Conservation (phyloP, 1,139 yeast genomes). For the Blastobotrys elegans region DNA sequence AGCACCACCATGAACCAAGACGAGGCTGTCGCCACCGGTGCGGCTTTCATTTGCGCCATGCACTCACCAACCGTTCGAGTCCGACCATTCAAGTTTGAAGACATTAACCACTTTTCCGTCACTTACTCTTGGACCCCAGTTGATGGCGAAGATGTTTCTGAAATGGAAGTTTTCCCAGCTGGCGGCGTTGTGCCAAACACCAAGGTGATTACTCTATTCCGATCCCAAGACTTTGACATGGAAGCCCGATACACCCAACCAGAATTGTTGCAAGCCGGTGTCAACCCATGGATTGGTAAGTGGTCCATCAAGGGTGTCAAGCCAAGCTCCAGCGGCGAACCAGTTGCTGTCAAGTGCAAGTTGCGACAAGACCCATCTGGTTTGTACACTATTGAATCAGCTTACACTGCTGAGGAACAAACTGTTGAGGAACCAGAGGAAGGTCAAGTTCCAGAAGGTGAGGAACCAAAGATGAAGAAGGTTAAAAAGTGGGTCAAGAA, state of each 20-base stretch:
- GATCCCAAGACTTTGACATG: conserved; percentile 83
- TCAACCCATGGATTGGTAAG: conserved; percentile 61
- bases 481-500: conserved; percentile 94
- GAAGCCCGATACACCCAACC: conserved; percentile 83
- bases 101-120: conserved; percentile 84
- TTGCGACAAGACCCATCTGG: conserved; percentile 98
- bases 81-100: conserved; percentile 98
- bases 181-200: conserved; percentile 94
- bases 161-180: conserved; percentile 93
- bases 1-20: conserved; percentile 97
- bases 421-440: conserved; percentile 67
- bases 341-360: conserved; percentile 86
- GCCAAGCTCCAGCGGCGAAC: conserved; percentile 66
- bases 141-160: conserved; percentile 82
- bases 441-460: conserved; percentile 54
- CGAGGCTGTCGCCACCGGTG: conserved; percentile 99
- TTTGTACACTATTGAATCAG: conserved; percentile 87
- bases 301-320: conserved; percentile 87
- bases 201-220: conserved; percentile 88
- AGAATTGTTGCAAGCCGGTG: conserved; percentile 66
- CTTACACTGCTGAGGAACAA: conserved; percentile 91
- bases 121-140: conserved; percentile 95
- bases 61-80: conserved; percentile 99
- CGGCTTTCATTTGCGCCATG: conserved; percentile 97
- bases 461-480: conserved; percentile 75